Evolutionary conservation across 768 basidiomycete genomes (phyloP).

Genomic region (Phlegmacium glaucopus): DNA sequence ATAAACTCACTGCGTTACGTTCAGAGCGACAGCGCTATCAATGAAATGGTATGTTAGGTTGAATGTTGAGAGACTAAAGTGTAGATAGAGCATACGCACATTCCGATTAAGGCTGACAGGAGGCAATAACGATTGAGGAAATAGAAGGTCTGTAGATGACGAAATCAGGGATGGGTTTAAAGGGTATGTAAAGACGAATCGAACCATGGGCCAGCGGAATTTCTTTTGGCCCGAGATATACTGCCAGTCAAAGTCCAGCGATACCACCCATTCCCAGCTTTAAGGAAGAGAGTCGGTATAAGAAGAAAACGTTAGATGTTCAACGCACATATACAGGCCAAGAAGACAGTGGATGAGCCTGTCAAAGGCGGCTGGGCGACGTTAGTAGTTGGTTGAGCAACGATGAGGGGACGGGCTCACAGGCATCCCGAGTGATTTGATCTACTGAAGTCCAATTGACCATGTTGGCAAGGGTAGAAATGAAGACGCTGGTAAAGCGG

Average conservation of each 20-base stretch:
- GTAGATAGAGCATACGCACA: constrained; percentile 39
- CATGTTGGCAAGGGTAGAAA: constrained; percentile 34
- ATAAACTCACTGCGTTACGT: constrained; percentile 45
- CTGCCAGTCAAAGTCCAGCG: constrained; percentile 63
- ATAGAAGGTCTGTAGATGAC: constrained; percentile 53
- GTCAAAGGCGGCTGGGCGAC: constrained; percentile 38
- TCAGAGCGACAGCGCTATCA: constrained; percentile 51
- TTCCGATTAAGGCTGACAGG: constrained; percentile 63
- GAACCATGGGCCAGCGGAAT: constrained; percentile 69
- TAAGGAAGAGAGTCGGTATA: constrained; percentile 3
- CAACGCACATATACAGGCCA: constrained; percentile 55
- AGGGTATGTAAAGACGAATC: constrained; percentile 5
- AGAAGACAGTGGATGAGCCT: constrained; percentile 59
- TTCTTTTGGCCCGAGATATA: constrained; percentile 51
- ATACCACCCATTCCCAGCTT: constrained; percentile 68
- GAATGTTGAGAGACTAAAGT: constrained; percentile 1
- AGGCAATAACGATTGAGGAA: constrained; percentile 67
- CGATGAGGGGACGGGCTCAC: constrained; percentile 26
- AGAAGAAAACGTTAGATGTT: neutral
- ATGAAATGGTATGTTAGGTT: constrained; percentile 4
- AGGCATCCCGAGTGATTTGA: constrained; percentile 44
- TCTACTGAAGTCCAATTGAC: constrained; percentile 52
- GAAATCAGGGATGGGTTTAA: neutral
- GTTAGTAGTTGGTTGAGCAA: neutral
- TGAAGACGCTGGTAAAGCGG: constrained; percentile 5